A percentile compares a stretch with the other conserved stretches of the same genome.
phyloP scores from a whole-genome alignment of 495 filamentous ascomycete genomes.

The Darksidea phi region DNA sequence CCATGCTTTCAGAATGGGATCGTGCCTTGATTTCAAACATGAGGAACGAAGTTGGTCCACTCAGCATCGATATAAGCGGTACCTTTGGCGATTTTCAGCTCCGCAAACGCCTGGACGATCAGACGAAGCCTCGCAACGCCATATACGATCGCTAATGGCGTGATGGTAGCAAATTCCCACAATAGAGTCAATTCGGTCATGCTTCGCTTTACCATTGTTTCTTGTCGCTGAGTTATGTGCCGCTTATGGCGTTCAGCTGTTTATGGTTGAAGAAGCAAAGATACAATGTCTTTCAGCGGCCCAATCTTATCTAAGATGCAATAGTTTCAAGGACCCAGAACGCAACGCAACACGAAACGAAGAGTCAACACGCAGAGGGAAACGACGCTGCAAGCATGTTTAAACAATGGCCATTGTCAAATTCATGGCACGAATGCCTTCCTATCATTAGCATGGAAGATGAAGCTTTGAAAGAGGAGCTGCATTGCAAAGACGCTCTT shows the following conservation, averaged over 20 bases:
- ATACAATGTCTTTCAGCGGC: conserved; percentile 15
- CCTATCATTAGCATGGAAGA: no score
- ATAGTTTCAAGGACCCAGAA: conserved; percentile 25
- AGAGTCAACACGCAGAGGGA: no score
- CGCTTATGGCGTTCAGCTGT: conserved; percentile 1
- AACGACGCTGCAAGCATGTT: no score
- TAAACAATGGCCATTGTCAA: no score
- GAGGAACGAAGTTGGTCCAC: conserved; percentile 16
- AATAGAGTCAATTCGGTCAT: conserved; percentile 4
- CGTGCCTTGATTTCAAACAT: conserved; percentile 9
- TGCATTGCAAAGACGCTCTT: no score
- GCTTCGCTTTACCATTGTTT: conserved; percentile 12
- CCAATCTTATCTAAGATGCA: conserved; percentile 17
- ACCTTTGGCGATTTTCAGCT: conserved; percentile 10
- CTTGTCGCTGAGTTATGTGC: background rate
- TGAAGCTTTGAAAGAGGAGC: no score
- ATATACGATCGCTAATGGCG: conserved; percentile 16
- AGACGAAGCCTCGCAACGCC: conserved; percentile 18
- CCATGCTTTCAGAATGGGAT: no score
- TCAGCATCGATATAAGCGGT: conserved; percentile 15
- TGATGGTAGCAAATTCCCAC: conserved; percentile 21
- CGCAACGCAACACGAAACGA: no score
- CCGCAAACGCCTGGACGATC: conserved; percentile 8
- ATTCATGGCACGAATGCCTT: no score
- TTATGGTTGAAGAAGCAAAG: conserved; percentile 2